phyloP scores from a whole-genome alignment of 345 rosid species.

The Salix koriyanagi region DNA sequence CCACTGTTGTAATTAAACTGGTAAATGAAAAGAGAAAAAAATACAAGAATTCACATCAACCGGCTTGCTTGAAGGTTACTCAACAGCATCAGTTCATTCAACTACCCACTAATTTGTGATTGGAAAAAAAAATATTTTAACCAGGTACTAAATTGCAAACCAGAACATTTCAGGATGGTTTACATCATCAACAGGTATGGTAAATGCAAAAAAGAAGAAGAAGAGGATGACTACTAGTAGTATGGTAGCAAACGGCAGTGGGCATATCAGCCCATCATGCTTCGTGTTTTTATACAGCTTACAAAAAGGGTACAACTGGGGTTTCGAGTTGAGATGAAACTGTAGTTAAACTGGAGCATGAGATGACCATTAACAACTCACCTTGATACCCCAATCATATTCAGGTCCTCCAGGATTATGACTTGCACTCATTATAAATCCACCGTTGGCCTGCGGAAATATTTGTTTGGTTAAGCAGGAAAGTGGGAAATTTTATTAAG shows the following conservation, averaged over 20 bases:
- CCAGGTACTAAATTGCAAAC: not conserved
- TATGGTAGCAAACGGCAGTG: not conserved
- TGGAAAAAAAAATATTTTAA: not conserved
- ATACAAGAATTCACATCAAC: conserved; percentile 6
- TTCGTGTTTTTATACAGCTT: not conserved
- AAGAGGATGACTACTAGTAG: not conserved
- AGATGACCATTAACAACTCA: conserved; percentile 24
- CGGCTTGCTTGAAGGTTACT: not conserved
- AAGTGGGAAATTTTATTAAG: not conserved
- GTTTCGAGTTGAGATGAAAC: not conserved
- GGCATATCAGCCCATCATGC: not conserved
- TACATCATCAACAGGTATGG: not conserved
- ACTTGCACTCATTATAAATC: conserved; percentile 97
- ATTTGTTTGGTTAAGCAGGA: not conserved
- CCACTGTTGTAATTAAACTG: conserved; percentile 94
- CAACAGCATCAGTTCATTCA: not conserved
- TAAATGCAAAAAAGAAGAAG: not conserved
- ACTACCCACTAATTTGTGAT: not conserved
- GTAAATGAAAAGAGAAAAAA: conserved; percentile 12
- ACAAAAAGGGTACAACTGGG: not conserved
- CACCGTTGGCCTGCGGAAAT: conserved; percentile 73
- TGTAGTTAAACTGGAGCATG: not conserved
- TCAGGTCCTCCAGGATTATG: conserved; percentile 95
- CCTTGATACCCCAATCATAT: conserved; percentile 98
- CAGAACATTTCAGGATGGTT: not conserved